phyloP scores from a whole-genome alignment of 306 rosid genomes.

The Inga laurina region DNA sequence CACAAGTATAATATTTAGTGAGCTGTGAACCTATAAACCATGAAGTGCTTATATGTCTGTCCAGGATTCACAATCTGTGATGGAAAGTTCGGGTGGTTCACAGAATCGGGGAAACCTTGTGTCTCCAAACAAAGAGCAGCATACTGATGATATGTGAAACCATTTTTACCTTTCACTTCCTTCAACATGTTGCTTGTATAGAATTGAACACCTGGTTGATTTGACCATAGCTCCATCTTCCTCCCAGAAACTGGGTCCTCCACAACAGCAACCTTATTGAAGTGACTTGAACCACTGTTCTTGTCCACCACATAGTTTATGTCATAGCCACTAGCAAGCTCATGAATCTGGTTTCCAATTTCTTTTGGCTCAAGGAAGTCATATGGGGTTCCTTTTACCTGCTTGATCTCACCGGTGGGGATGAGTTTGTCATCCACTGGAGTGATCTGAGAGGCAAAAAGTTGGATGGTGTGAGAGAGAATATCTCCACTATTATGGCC shows the following conservation, averaged over 20 bases:
- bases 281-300: background rate
- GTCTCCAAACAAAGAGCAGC: constrained; percentile 61
- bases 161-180: constrained; percentile 49
- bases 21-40: constrained; percentile 61
- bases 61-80: constrained; percentile 56
- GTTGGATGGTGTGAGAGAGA: constrained; percentile 53
- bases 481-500: constrained; percentile 68
- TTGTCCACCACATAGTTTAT: constrained; percentile 61
- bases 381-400: background rate
- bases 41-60: constrained; percentile 48
- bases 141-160: constrained; percentile 33
- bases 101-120: constrained; percentile 66
- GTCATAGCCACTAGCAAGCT: constrained; percentile 52
- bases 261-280: constrained; percentile 45
- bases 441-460: constrained; percentile 54
- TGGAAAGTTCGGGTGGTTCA: constrained; percentile 56
- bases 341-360: constrained; percentile 48
- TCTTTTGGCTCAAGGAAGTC: constrained; percentile 22
- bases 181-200: constrained; percentile 48
- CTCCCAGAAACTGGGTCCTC: constrained; percentile 56
- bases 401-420: constrained; percentile 46
- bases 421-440: constrained; percentile 59
- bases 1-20: background rate
- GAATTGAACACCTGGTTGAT: constrained; percentile 56
- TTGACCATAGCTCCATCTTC: constrained; percentile 66